Conservation (phyloP, 2,329 filamentous ascomycete species). For the Pleomassaria siparia region DNA sequence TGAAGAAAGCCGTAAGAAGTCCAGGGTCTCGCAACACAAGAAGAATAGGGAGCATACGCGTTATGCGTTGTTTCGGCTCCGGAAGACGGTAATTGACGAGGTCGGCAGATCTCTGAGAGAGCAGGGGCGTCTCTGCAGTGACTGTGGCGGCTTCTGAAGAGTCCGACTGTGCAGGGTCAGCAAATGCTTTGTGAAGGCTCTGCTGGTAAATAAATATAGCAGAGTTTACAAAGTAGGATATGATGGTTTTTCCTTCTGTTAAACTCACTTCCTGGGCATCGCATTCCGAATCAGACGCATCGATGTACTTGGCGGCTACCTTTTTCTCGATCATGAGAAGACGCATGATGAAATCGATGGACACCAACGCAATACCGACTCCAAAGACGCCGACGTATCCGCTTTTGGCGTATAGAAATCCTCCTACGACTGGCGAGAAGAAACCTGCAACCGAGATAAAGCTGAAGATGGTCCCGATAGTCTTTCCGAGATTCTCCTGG, state of each 20-base stretch:
- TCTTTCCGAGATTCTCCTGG: slow-evolving; percentile 59
- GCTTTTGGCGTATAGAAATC: slow-evolving; percentile 60
- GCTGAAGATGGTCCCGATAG: slow-evolving; percentile 62
- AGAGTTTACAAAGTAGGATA: no score
- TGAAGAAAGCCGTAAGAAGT: slow-evolving; percentile 36
- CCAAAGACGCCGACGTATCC: slow-evolving; percentile 63
- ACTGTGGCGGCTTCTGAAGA: slow-evolving; percentile 14
- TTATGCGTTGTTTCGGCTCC: slow-evolving; percentile 42
- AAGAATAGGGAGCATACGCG: slow-evolving; percentile 52
- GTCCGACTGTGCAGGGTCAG: slow-evolving; percentile 12
- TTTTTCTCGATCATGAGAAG: slow-evolving; percentile 65
- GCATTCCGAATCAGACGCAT: slow-evolving; percentile 6
- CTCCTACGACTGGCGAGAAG: slow-evolving; percentile 60
- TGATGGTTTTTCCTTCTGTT: no score
- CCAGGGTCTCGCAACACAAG: slow-evolving; percentile 39
- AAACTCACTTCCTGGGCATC: no score
- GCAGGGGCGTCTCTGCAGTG: slow-evolving; percentile 27
- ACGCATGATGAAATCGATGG: slow-evolving; percentile 62
- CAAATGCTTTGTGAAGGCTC: no score
- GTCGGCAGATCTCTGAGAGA: slow-evolving; percentile 26
- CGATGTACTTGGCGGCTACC: slow-evolving; percentile 51
- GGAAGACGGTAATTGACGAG: slow-evolving; percentile 46
- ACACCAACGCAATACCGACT: slow-evolving; percentile 56
- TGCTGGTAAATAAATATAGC: no score
- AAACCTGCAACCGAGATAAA: slow-evolving; percentile 61